Percentiles rank a stretch among this genome's conserved stretches.
phyloP scores from a whole-genome alignment of 2,329 filamentous ascomycete genomes.

The Alternaria sp. region DNA sequence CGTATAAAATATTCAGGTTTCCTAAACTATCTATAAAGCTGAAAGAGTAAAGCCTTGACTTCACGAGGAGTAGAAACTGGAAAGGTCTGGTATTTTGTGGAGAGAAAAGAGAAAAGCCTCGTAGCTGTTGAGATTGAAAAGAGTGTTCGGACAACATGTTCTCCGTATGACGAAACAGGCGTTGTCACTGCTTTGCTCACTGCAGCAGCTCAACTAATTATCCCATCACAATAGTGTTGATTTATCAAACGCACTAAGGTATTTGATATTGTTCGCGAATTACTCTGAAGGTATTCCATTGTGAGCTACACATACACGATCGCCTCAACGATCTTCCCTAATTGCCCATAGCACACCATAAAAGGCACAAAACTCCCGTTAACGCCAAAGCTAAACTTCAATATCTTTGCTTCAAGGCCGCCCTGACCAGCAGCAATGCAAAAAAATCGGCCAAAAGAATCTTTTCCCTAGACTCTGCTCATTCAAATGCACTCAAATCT shows the following conservation, averaged over 20 bases:
- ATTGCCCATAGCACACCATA: neutral
- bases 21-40: too few species aligned
- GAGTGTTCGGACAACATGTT: neutral
- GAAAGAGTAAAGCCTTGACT: too few species aligned
- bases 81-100: neutral
- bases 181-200: neutral
- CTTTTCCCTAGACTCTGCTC: constrained; percentile 4
- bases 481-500: constrained; percentile 72
- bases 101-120: neutral
- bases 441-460: constrained; percentile 10
- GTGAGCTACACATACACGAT: neutral
- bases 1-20: too few species aligned
- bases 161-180: neutral
- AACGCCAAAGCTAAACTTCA: constrained; percentile 37
- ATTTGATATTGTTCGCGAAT: neutral
- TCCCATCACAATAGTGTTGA: neutral
- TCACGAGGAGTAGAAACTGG: too few species aligned
- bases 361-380: constrained; percentile 10
- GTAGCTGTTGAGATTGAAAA: too few species aligned
- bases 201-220: neutral
- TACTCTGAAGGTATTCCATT: neutral
- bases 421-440: constrained; percentile 19
- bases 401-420: constrained; percentile 15
- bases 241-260: neutral
- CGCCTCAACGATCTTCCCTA: neutral